These are phyloP conservation scores for Durusdinium trenchii DNA, from an alignment of 73 alveolate species.

Conservation along the genomic window DNA sequence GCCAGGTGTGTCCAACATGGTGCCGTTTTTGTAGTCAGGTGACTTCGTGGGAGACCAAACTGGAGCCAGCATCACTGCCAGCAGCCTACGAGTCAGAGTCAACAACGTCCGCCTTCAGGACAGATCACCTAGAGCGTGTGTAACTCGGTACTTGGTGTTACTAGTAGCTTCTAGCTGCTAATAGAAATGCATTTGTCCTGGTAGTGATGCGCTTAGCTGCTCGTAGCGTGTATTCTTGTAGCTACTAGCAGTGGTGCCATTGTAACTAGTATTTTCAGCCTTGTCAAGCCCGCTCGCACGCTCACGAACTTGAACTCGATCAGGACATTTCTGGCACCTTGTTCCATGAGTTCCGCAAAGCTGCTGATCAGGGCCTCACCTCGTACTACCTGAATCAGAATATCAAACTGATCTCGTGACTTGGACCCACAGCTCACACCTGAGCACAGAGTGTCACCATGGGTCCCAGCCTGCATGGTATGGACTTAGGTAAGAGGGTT, in stretches of 20 bases:
- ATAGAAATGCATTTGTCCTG: too few species aligned
- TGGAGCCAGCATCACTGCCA: conserved; percentile 56
- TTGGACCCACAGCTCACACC: neutral
- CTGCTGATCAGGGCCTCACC: conserved; percentile 76
- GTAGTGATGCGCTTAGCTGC: too few species aligned
- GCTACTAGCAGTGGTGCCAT: too few species aligned
- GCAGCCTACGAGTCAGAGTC: conserved; percentile 36
- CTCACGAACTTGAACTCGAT: neutral
- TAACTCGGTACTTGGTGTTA: neutral
- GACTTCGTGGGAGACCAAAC: conserved; percentile 70
- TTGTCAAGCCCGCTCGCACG: too few species aligned
- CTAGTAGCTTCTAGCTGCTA: too few species aligned
- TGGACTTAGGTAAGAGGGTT: neutral
- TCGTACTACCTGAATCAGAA: conserved; percentile 81
- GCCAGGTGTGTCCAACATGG: neutral
- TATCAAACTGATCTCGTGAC: conserved; percentile 56
- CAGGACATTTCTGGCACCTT: conserved; percentile 62
- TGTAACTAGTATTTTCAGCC: too few species aligned
- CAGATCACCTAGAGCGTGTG: neutral
- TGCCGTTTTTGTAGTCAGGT: neutral
- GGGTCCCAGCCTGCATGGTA: neutral
- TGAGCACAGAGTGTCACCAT: neutral
- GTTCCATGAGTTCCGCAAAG: conserved; percentile 74
- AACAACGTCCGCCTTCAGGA: conserved; percentile 74
- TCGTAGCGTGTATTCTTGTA: too few species aligned